Percentiles rank a stretch among this genome's conserved stretches.
These are phyloP conservation scores for Fusarium equiseti DNA, from an alignment of 2,329 filamentous ascomycete genomes.

Conservation along the genomic window DNA sequence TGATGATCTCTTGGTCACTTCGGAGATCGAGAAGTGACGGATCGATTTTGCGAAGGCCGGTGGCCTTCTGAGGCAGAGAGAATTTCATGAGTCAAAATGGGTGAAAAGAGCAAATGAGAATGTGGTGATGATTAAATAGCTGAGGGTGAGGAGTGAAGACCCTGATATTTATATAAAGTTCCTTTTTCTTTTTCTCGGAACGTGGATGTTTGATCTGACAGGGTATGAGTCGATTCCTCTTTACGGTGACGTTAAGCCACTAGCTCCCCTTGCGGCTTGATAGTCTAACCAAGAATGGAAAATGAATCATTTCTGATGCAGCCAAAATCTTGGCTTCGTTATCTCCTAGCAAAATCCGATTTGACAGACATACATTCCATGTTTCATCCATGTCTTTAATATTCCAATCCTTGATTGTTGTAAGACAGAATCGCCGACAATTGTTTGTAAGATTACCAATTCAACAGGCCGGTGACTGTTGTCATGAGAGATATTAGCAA, in stretches of 20 bases:
- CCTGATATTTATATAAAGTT: background rate
- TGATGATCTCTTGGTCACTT: slow-evolving; percentile 50
- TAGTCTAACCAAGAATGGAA: background rate
- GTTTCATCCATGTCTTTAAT: background rate
- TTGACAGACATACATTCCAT: background rate
- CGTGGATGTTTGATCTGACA: background rate
- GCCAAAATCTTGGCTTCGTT: background rate
- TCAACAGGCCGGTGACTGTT: background rate
- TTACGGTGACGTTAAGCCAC: no score
- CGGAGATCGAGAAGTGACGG: slow-evolving; percentile 42
- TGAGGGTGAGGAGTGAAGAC: background rate
- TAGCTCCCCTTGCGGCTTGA: background rate
- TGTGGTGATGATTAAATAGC: background rate
- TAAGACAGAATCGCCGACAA: no score
- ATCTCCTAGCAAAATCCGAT: background rate
- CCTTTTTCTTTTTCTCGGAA: background rate
- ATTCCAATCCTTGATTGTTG: no score
- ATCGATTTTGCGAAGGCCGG: slow-evolving; percentile 20
- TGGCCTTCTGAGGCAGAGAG: slow-evolving; percentile 8
- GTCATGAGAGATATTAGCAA: no score
- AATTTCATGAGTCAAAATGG: background rate
- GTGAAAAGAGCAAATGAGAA: no score
- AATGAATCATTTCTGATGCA: background rate
- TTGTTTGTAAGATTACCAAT: no score
- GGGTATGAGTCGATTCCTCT: background rate